Conservation (phyloP, 257 asterid genomes). For the Solanum dulcamara region DNA sequence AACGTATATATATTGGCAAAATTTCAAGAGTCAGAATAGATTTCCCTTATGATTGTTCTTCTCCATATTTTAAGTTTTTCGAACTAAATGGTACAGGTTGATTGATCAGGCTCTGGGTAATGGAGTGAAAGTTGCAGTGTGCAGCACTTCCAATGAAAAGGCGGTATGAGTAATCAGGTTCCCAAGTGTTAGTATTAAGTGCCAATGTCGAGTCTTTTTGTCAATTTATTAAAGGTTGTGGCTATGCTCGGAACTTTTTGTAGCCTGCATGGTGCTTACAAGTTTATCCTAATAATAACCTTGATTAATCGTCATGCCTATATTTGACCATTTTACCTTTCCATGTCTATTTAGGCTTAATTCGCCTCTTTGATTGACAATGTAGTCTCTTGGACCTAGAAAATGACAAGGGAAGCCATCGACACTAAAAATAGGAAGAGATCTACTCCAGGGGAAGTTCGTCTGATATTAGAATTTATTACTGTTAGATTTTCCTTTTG, state of each 20-base stretch:
- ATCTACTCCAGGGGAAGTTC: neutral
- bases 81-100: conserved; percentile 42
- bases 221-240: neutral
- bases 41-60: neutral
- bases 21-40: neutral
- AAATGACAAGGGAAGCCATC: neutral
- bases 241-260: neutral
- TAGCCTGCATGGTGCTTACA: neutral
- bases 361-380: neutral
- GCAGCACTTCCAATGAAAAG: conserved; percentile 99
- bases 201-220: neutral
- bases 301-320: neutral
- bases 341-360: neutral
- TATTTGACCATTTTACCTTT: neutral
- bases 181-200: conserved; percentile 13
- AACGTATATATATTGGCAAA: neutral
- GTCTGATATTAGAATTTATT: neutral
- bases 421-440: neutral
- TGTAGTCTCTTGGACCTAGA: neutral
- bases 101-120: conserved; percentile 76
- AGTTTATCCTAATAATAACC: neutral
- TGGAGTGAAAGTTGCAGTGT: conserved; percentile 83
- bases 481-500: neutral
- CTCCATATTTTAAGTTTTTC: neutral
- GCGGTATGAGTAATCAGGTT: conserved; percentile 87